Evolutionary conservation across 495 filamentous ascomycete genomes (phyloP), one percentile per base, ranked within the genome.

Genomic region (Peziza echinospora): DNA sequence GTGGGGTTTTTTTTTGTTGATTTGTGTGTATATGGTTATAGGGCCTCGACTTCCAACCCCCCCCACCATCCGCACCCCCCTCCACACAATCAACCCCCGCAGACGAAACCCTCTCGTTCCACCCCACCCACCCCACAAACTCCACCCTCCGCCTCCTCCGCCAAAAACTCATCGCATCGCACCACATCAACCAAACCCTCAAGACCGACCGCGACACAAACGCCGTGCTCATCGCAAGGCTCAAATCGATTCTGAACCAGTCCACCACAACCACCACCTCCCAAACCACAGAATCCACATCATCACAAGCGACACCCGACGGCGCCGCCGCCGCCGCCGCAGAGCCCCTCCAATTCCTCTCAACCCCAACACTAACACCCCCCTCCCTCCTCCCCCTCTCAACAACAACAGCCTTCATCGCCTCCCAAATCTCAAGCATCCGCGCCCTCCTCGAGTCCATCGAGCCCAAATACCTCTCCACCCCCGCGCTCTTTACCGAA

Each of bases 401-500:
- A 3, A 37, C 30, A 37, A 78, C 83, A 5, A 76, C 84, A 0
- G 73, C 71, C 2, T 94, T 93, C 58, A 75, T 78, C 3, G 62
- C 84, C 16, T 79, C 77, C 0, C 89, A 97, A 61, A 67, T 94
- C 9, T 80, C 81, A 9, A 73, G 78, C 0, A 68, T 97, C 23
- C 73, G 82, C 45, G 64, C 71, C 3, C 64, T 84, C 3, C 67
- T 84, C 0, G 64, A 67, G 2, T 64, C 72, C 21, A 61, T 97
- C 45, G 66, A 75, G 17, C 73, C 72, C 0, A 70, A 76, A 50
- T 53, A 77, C 57, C 70, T 1, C 65, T 68, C 3, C 54, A 86
- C 23, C 65, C 62, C 1, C 54, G n/a, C n/a, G n/a, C n/a, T n/a
- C n/a, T n/a, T n/a, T n/a, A 62, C 6, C 53, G 57, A 5, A 54